phyloP scores from a whole-genome alignment of 2,329 filamentous ascomycete genomes.

The Cladosporium sp. region DNA sequence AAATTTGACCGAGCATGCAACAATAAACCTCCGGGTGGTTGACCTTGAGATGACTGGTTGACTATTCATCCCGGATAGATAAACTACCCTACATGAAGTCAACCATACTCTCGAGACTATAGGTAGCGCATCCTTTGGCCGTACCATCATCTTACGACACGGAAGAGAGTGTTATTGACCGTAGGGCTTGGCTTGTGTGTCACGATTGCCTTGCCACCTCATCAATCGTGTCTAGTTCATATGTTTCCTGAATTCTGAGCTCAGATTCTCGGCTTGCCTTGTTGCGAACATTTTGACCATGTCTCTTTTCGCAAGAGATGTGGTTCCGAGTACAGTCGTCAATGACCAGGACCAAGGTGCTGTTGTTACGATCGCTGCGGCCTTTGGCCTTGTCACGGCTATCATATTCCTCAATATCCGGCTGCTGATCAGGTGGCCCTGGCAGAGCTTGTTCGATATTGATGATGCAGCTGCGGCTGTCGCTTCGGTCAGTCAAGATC shows the following conservation, averaged over 20 bases:
- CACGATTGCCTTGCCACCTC: no score
- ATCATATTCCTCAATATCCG: conserved; percentile 1
- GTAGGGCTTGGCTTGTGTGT: no score
- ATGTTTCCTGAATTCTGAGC: no score
- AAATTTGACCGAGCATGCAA: no score
- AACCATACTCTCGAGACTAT: no score
- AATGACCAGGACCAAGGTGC: not conserved
- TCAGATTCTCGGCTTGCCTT: no score
- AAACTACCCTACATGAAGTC: no score
- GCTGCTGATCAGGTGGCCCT: conserved; percentile 12
- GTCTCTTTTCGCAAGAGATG: not conserved
- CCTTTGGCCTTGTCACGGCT: not conserved
- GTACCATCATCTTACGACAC: not conserved
- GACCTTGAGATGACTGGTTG: no score
- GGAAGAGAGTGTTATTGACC: no score
- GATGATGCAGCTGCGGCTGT: conserved; percentile 2
- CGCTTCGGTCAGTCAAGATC: conserved; percentile 1
- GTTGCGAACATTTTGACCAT: not conserved
- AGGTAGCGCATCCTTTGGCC: not conserved
- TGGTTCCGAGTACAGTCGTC: not conserved
- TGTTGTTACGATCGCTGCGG: not conserved
- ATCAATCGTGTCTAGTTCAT: no score
- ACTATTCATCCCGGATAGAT: no score
- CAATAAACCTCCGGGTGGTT: no score
- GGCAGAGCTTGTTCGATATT: conserved; percentile 5